Evolutionary conservation across 495 filamentous ascomycete genomes (phyloP), one percentile per base, ranked within the genome.

Genomic region (Aspergillus nanangensis): DNA sequence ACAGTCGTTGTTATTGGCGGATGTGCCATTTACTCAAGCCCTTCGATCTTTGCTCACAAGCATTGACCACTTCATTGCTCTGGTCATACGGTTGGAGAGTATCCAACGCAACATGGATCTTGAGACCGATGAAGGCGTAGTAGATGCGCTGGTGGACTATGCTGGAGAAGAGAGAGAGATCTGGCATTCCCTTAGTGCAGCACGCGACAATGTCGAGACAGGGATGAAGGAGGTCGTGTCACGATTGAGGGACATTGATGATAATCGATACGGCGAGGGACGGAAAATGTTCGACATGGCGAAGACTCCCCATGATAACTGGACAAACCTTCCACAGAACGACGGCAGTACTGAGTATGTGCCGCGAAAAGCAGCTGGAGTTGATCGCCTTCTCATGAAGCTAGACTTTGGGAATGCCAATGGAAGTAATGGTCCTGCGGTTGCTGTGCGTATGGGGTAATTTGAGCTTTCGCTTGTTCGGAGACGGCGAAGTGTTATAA

Each of bases 301-400:
- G 17, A 55, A 53, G 8, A 52, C 50, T n/a, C 31, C 34, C 10
- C 44, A 38, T 33, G 53, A 58, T 19, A 44, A 38, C 41, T 52
- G 45, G 48, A 36, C 40, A 14, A 49, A 47, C 13, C 35, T 17
- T 23, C 37, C 32, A 14, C 27, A 35, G 33, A 50, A 53, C 20
- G 43, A 29, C 15, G 44, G n/a, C 9, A 25, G 38, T 36, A 21
- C 51, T 23, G 60, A 61, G 31, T 89, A 82, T 60, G 72, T 78
- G 41, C 83, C 85, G 5, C 72, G 77, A 43, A 79, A 81, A 35
- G 75, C 82, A 3, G 83, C 82, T 3, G 86, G 88, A 7, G 80
- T 93, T 18, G 87, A 92, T 68, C 71, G 86, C 41, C 69, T 95
- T 58, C 58, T 95, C 35, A 90, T 94, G 86, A 91, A 92, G 61